These are phyloP conservation scores for Pyrrhoderma noxium DNA, from an alignment of 1,284 basidiomycete species.

Conservation along the genomic window DNA sequence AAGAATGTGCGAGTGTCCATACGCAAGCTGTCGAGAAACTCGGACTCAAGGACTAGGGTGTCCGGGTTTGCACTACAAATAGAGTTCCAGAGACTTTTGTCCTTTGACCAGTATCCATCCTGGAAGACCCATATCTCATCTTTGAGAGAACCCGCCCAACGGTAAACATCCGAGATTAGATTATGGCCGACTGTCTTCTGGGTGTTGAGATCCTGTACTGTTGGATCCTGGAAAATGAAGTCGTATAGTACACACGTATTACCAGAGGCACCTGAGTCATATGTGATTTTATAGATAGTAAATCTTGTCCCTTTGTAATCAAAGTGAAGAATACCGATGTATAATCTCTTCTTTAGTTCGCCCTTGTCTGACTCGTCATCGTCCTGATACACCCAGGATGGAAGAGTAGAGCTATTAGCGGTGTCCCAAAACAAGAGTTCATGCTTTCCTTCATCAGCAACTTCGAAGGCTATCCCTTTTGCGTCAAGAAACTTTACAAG, in stretches of 20 bases:
- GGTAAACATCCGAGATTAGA: conserved; percentile 27
- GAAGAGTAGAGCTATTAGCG: background rate
- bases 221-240: conserved; percentile 20
- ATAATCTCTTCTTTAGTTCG: background rate
- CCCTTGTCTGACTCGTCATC: background rate
- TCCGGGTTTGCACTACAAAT: conserved; percentile 33
- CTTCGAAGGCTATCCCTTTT: conserved; percentile 6
- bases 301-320: conserved; percentile 18
- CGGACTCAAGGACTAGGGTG: conserved; percentile 33
- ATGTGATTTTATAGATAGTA: conserved; percentile 21
- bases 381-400: too few relatives aligned
- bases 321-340: conserved; percentile 20
- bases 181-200: conserved; percentile 18
- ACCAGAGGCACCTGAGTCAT: conserved; percentile 5
- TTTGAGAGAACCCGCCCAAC: conserved; percentile 23
- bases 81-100: conserved; percentile 30
- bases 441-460: conserved; percentile 14
- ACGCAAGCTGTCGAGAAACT: conserved; percentile 31
- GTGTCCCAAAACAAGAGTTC: conserved; percentile 11
- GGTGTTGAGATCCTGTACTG: too few relatives aligned
- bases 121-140: conserved; percentile 37
- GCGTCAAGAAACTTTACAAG: conserved; percentile 16
- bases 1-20: conserved; percentile 38
- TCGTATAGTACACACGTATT: conserved; percentile 19
- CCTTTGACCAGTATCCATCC: conserved; percentile 30